Evolutionary conservation across 805 yeast genomes (phyloP).

Genomic region (Yamadazyma endophytica): DNA sequence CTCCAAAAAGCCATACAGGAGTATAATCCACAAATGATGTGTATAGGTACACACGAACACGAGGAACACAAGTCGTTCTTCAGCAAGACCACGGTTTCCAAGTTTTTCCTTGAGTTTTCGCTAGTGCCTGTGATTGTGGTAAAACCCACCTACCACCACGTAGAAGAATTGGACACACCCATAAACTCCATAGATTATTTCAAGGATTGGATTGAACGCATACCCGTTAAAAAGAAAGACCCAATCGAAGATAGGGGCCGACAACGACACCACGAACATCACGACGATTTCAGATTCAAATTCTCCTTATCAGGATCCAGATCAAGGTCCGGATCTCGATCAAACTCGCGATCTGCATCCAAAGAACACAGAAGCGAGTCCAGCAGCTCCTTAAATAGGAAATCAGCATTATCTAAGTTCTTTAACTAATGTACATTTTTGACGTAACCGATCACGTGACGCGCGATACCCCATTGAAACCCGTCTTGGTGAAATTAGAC

Average conservation of each 20-base stretch:
- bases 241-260: slow-evolving; percentile 10
- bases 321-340: slow-evolving; percentile 17
- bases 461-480: too few species aligned
- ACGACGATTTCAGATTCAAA: neutral
- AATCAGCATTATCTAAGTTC: too few species aligned
- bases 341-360: slow-evolving; percentile 14
- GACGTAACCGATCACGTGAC: too few species aligned
- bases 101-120: slow-evolving; percentile 39
- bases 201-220: slow-evolving; percentile 26
- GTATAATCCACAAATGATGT: slow-evolving; percentile 43
- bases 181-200: slow-evolving; percentile 33
- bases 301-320: slow-evolving; percentile 13
- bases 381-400: too few species aligned
- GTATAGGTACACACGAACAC: slow-evolving; percentile 37
- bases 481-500: too few species aligned
- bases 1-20: slow-evolving; percentile 37
- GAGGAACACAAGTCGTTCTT: slow-evolving; percentile 25
- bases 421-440: too few species aligned
- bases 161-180: slow-evolving; percentile 25
- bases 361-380: too few species aligned
- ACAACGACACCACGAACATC: slow-evolving; percentile 2
- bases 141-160: slow-evolving; percentile 33
- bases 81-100: slow-evolving; percentile 32
- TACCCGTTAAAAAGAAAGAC: slow-evolving; percentile 17
- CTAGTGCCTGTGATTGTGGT: slow-evolving; percentile 42